These are phyloP conservation scores for Cyclotella distinguenda DNA, from an alignment of 108 stramenopile species.

Conservation along the genomic window DNA sequence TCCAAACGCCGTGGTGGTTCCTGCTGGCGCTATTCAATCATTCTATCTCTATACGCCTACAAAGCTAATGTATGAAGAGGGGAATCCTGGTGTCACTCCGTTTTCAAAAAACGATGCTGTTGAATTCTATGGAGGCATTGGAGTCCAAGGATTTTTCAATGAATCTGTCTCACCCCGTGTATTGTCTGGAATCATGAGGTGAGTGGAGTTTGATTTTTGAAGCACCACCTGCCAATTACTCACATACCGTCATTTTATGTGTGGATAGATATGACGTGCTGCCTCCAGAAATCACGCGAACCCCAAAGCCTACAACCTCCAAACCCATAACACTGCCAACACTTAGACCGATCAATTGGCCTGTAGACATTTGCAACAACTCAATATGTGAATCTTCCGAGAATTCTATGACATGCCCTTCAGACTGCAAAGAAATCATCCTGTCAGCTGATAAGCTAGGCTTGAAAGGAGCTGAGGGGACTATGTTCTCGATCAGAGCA, in stretches of 20 bases:
- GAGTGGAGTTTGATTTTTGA: not conserved
- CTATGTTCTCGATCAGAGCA: conserved; percentile 13
- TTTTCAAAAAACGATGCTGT: conserved; percentile 1
- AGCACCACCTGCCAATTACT: too few species aligned
- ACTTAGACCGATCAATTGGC: not conserved
- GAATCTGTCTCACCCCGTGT: not conserved
- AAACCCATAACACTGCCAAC: not conserved
- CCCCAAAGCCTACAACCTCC: not conserved
- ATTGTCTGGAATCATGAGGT: not conserved
- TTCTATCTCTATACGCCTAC: conserved; percentile 12
- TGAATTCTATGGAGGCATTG: conserved; percentile 12
- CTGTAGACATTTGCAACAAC: not conserved
- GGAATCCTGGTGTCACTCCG: not conserved
- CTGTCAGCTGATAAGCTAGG: not conserved
- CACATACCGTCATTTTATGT: too few species aligned
- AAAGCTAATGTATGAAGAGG: conserved; percentile 10
- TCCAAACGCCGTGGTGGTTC: not conserved
- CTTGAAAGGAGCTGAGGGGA: not conserved
- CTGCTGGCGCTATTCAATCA: conserved; percentile 2
- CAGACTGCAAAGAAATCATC: not conserved
- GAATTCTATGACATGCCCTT: not conserved
- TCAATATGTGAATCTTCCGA: conserved; percentile 1
- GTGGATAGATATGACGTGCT: too few species aligned
- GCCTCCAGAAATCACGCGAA: not conserved
- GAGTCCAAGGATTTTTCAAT: not conserved